phyloP scores from a whole-genome alignment of 2,329 filamentous ascomycete species.

The Pseudogymnoascus sp. region DNA sequence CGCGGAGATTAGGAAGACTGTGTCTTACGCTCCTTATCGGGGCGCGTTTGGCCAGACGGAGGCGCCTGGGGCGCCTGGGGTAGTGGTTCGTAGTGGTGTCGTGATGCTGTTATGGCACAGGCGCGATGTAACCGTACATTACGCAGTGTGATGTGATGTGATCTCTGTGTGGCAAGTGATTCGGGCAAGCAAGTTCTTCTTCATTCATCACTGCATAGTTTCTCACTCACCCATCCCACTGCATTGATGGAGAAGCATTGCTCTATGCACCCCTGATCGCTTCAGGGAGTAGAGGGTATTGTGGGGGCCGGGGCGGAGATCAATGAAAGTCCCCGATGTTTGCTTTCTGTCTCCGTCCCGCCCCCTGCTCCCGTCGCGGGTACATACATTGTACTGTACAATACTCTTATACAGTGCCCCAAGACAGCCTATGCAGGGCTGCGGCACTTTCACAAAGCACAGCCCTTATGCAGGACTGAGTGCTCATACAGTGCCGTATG shows the following conservation, averaged over 20 bases:
- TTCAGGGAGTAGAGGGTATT: neutral
- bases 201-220: neutral
- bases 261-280: constrained; percentile 2
- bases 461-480: neutral
- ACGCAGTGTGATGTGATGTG: neutral
- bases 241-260: neutral
- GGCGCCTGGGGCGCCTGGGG: neutral
- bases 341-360: neutral
- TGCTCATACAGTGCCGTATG: neutral
- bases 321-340: neutral
- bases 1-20: neutral
- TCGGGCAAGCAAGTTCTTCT: neutral
- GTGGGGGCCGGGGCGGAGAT: neutral
- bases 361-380: neutral
- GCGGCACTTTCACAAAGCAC: neutral
- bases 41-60: neutral
- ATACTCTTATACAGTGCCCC: neutral
- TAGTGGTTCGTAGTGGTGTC: neutral
- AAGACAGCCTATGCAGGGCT: neutral
- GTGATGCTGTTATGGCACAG: neutral
- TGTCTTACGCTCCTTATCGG: neutral
- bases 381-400: neutral
- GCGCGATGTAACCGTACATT: neutral
- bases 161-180: neutral
- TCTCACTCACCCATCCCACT: neutral